phyloP scores from a whole-genome alignment of 139 green algal species.

The Chlorella sp. region DNA sequence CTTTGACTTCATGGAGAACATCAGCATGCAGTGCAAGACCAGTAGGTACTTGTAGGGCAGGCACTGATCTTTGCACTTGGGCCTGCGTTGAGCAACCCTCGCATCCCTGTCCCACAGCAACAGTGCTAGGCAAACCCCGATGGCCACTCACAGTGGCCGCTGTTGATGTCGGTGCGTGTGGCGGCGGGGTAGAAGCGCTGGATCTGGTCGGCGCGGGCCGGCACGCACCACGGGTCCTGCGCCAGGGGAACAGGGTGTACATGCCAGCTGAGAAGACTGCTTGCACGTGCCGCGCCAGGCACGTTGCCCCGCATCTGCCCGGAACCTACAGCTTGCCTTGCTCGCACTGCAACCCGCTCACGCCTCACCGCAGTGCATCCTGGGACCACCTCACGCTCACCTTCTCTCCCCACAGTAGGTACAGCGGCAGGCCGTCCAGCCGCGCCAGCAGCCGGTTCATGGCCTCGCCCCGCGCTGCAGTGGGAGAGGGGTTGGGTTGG shows the following conservation, averaged over 20 bases:
- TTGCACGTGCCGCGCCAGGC: not conserved
- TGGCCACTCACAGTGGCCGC: not conserved
- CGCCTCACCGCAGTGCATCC: not conserved
- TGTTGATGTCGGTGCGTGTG: conserved; percentile 53
- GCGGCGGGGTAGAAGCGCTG: conserved; percentile 72
- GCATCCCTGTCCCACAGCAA: not conserved
- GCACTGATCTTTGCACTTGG: not conserved
- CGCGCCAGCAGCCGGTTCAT: conserved; percentile 63
- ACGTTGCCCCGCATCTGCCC: too few relatives aligned
- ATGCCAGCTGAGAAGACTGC: not conserved
- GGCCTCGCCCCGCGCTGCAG: conserved; percentile 23
- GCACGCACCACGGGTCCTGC: conserved; percentile 82
- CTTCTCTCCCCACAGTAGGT: conserved; percentile 73
- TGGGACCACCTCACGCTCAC: not conserved
- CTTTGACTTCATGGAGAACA: too few relatives aligned
- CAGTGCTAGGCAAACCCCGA: not conserved
- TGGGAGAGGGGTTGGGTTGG: not conserved
- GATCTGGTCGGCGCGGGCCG: conserved; percentile 62
- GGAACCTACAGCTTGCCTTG: too few relatives aligned
- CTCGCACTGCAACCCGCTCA: too few relatives aligned
- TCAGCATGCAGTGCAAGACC: too few relatives aligned
- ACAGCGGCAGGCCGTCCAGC: conserved; percentile 65
- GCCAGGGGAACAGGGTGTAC: not conserved
- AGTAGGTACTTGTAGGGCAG: too few relatives aligned
- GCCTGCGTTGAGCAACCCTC: not conserved